Evolutionary conservation across 495 filamentous ascomycete species (phyloP), one percentile per base, ranked within the genome.

Genomic region (Aspergillus leporis): DNA sequence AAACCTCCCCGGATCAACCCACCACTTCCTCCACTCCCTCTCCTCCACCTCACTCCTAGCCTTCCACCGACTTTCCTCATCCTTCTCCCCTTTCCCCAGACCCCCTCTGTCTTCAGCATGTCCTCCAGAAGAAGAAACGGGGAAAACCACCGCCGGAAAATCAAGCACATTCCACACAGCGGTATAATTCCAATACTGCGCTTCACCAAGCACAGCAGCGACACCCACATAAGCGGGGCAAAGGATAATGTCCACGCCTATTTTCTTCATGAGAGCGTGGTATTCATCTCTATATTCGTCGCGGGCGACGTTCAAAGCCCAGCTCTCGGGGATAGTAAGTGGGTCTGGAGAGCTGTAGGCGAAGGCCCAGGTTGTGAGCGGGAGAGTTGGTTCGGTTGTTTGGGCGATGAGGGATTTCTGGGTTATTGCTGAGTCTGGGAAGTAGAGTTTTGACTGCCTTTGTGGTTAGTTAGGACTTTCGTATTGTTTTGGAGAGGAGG

Each of bases 141-240:
- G 85, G 63, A 89, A 86, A 0, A 85, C 73, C 3, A 76, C 68
- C 21, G 78, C 81, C 10, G 86, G 89, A 60, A 87, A 86, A 65
- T 91, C 87, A 0, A 91, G 70, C 36, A 90, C 63, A 62, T 93
- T 92, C 87, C 88, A 93, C 59, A 89, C 83, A 3, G 78, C 74
- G 0, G 87, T 90, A 53, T 91, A 93, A 14, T 81, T 79, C 88
- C 87, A 90, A 66, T 88, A 90, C 16, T 81, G 80, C 0, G 82
- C 75, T 14, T 82, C 83, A 34, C 83, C 81, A 49, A 87, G 78
- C 52, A 78, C 79, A 5, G 85, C 79, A 0, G 89, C 87, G 0
- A 79, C 79, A 14, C 85, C 81, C 0, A 83, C 80, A 14, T 81
- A 83, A 0, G 77, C 81, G 0, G 90, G 88, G 52, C 81, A 85